phyloP scores from a whole-genome alignment of 148 eudicot genomes.

The Fagopyrum tataricum region DNA sequence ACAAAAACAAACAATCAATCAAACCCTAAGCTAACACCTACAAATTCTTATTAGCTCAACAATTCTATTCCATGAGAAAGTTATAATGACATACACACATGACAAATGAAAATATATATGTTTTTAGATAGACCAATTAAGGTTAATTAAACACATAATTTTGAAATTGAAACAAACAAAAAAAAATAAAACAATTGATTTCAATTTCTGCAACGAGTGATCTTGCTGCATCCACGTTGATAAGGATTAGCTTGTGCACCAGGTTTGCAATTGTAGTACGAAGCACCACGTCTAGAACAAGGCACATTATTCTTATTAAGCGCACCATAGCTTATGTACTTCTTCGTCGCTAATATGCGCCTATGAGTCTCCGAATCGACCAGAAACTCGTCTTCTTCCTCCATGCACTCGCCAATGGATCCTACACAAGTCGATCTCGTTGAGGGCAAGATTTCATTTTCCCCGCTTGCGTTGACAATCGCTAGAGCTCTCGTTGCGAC shows the following conservation, averaged over 20 bases:
- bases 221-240: conserved; percentile 54
- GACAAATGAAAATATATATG: not conserved
- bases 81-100: conserved; percentile 6
- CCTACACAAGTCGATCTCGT: conserved; percentile 20
- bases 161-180: not conserved
- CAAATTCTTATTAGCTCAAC: not conserved
- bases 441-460: not conserved
- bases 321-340: conserved; percentile 54
- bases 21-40: not conserved
- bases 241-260: conserved; percentile 67
- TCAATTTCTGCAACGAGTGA: conserved; percentile 48
- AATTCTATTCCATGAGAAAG: not conserved
- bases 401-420: conserved; percentile 23
- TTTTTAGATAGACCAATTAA: not conserved
- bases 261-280: conserved; percentile 56
- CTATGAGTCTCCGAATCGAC: conserved; percentile 26
- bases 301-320: conserved; percentile 45
- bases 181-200: not conserved
- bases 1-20: conserved; percentile 2
- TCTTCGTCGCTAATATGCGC: conserved; percentile 18
- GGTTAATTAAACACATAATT: not conserved
- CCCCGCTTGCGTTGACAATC: conserved; percentile 17
- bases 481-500: conserved; percentile 15
- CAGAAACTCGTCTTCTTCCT: conserved; percentile 19
- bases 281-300: conserved; percentile 57